phyloP scores from a whole-genome alignment of 163 green algal species.

The Chlamydomonas reinhardtii region DNA sequence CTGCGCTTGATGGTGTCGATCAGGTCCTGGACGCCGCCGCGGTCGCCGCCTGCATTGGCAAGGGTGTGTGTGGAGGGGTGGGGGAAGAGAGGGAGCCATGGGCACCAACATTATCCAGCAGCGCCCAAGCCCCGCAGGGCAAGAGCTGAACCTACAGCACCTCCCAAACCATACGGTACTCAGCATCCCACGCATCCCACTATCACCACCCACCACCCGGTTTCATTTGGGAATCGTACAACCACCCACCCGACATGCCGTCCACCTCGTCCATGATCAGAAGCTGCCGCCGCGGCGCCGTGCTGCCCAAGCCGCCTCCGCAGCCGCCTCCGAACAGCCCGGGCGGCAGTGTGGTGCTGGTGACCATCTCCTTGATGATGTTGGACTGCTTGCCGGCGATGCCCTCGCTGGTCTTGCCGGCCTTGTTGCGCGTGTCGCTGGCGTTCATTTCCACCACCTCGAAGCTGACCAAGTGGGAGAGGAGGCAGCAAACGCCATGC shows the following conservation, averaged over 20 bases:
- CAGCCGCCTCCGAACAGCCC: neutral
- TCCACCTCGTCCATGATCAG: conserved; percentile 99
- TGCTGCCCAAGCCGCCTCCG: neutral
- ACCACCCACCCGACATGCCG: conserved; percentile 87
- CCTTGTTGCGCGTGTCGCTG: conserved; percentile 93
- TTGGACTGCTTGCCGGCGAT: conserved; percentile 90
- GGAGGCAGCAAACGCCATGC: too few relatives aligned
- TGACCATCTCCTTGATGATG: conserved; percentile 93
- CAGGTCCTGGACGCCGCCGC: conserved; percentile 94
- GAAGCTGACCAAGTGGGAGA: conserved; percentile 62
- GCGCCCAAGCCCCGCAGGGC: too few relatives aligned
- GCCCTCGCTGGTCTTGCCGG: conserved; percentile 73
- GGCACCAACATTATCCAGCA: too few relatives aligned
- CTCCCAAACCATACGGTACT: too few relatives aligned
- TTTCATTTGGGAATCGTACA: too few relatives aligned
- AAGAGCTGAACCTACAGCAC: too few relatives aligned
- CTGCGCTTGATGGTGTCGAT: conserved; percentile 89
- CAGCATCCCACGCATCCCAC: too few relatives aligned
- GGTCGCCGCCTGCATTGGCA: conserved; percentile 78
- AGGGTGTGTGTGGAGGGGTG: too few relatives aligned
- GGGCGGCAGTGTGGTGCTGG: conserved; percentile 71
- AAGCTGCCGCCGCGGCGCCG: conserved; percentile 65
- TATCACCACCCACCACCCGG: too few relatives aligned
- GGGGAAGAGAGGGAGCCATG: too few relatives aligned
- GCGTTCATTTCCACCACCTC: conserved; percentile 96